These are phyloP conservation scores for Beauveria bassiana DNA, from an alignment of 2,329 filamentous ascomycete genomes.

Conservation along the genomic window DNA sequence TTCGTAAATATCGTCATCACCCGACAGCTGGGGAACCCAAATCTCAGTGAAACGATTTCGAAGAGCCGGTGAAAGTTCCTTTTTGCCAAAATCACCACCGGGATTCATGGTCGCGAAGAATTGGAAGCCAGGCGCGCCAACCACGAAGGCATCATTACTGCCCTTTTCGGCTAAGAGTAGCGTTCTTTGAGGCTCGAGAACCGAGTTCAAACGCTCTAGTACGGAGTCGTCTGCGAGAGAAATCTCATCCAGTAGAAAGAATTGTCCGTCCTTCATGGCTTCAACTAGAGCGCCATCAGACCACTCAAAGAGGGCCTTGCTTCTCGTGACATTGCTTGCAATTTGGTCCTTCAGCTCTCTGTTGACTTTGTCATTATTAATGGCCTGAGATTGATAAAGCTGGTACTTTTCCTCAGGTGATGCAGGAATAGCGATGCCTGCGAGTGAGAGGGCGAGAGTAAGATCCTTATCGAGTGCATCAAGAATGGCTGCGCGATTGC, in stretches of 20 bases:
- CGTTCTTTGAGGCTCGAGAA: conserved; percentile 80
- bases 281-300: conserved; percentile 87
- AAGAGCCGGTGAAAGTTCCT: conserved; percentile 88
- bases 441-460: conserved; percentile 31
- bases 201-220: conserved; percentile 90
- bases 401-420: conserved; percentile 49
- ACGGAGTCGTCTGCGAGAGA: conserved; percentile 97
- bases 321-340: conserved; percentile 46
- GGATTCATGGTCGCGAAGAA: conserved; percentile 99
- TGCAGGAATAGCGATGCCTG: conserved; percentile 33
- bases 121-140: conserved; percentile 73
- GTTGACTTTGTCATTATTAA: conserved; percentile 39
- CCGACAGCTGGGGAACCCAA: conserved; percentile 86
- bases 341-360: conserved; percentile 40
- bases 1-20: conserved; percentile 75
- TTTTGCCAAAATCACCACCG: conserved; percentile 96
- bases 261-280: conserved; percentile 82
- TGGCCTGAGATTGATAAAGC: conserved; percentile 43
- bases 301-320: conserved; percentile 92
- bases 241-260: conserved; percentile 95
- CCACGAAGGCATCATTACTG: conserved; percentile 70
- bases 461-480: conserved; percentile 59
- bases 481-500: conserved; percentile 71
- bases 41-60: conserved; percentile 98
- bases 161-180: conserved; percentile 93